Conservation (phyloP, 441 rosid genomes). For the Aleurites moluccanus region DNA sequence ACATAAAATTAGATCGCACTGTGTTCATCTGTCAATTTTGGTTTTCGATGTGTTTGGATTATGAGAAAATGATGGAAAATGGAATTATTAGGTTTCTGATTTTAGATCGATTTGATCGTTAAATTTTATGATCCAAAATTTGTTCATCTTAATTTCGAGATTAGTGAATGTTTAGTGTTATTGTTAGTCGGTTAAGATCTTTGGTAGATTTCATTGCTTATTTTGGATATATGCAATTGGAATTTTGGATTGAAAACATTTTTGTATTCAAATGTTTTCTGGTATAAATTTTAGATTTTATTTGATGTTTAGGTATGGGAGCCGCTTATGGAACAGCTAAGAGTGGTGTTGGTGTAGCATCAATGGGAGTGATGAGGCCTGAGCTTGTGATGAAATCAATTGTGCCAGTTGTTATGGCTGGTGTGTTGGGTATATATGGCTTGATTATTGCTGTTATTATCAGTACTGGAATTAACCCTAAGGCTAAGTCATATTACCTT, state of each 20-base stretch:
- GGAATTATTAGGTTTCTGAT: not conserved
- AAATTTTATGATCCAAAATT: not conserved
- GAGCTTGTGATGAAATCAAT: constrained; percentile 83
- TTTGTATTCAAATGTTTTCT: not conserved
- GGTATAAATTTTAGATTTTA: not conserved
- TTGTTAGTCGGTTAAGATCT: not conserved
- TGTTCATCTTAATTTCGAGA: not conserved
- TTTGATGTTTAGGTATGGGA: constrained; percentile 45
- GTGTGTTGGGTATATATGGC: constrained; percentile 81
- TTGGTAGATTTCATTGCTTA: not conserved
- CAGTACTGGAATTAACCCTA: constrained; percentile 75
- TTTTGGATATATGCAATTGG: no score
- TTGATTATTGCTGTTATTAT: constrained; percentile 81
- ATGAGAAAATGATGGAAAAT: not conserved
- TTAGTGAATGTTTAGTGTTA: not conserved
- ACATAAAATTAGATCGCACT: not conserved
- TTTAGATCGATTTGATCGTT: constrained; percentile 6
- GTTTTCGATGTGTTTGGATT: not conserved
- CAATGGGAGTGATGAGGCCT: constrained; percentile 85
- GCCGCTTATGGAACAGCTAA: constrained; percentile 52
- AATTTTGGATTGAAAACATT: no score
- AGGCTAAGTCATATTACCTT: constrained; percentile 49
- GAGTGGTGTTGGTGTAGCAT: constrained; percentile 79
- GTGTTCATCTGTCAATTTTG: not conserved
- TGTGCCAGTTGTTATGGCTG: constrained; percentile 85